Conservation (phyloP, 2,329 filamentous ascomycete species). For the Chalaropsis ovoidea region DNA sequence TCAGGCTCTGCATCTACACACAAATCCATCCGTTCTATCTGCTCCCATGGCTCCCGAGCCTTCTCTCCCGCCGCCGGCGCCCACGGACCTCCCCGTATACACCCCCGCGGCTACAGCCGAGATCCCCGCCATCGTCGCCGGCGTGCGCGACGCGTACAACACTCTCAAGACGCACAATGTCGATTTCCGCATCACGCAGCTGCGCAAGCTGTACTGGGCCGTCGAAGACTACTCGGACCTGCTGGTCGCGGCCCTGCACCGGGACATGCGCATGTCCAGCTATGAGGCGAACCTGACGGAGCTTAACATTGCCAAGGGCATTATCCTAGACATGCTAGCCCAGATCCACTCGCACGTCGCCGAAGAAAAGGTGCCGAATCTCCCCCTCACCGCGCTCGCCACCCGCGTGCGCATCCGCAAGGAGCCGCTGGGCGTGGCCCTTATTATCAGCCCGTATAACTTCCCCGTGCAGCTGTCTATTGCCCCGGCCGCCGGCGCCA, state of each 20-base stretch:
- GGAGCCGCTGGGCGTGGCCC: slow-evolving; percentile 71
- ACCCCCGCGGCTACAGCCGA: background rate
- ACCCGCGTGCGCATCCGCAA: slow-evolving; percentile 70
- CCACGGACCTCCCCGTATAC: slow-evolving; percentile 32
- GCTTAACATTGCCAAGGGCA: slow-evolving; percentile 66
- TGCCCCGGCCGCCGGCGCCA: slow-evolving; percentile 74
- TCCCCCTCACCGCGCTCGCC: slow-evolving; percentile 40
- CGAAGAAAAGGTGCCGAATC: slow-evolving; percentile 65
- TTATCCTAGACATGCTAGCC: slow-evolving; percentile 67
- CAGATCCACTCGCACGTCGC: slow-evolving; percentile 73
- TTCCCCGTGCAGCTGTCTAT: slow-evolving; percentile 77
- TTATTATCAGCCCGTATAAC: slow-evolving; percentile 91
- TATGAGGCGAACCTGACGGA: slow-evolving; percentile 69
- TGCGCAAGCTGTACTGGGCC: slow-evolving; percentile 92
- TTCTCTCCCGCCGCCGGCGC: slow-evolving; percentile 12
- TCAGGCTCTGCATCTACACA: background rate
- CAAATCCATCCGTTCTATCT: background rate
- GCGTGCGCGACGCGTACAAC: slow-evolving; percentile 58
- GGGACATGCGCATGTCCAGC: slow-evolving; percentile 66
- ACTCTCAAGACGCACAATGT: slow-evolving; percentile 73
- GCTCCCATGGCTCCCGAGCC: slow-evolving; percentile 9
- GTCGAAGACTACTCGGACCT: slow-evolving; percentile 66
- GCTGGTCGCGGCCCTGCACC: slow-evolving; percentile 62
- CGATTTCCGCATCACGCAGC: slow-evolving; percentile 71
- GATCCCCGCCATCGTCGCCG: slow-evolving; percentile 52